A percentile compares a stretch with the other conserved stretches of the same genome.
Conservation (phyloP, 306 rosid species). For the Hippophae tibetana region DNA sequence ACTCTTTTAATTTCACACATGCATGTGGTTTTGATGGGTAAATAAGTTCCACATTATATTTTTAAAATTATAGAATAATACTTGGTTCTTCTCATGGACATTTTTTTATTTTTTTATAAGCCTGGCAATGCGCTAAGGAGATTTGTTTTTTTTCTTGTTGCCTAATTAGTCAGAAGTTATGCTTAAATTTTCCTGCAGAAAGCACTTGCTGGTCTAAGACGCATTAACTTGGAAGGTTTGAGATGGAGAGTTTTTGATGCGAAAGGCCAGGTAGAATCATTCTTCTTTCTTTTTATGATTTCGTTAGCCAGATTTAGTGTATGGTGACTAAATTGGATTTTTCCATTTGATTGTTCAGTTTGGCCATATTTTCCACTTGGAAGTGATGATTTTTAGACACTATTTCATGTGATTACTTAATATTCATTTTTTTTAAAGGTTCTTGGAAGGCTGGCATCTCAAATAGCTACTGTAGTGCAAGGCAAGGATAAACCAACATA, state of each 20-base stretch:
- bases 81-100: too few species aligned
- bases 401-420: not conserved
- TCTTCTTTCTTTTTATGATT: not conserved
- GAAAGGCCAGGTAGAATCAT: constrained; percentile 60
- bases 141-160: not conserved
- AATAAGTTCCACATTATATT: not conserved
- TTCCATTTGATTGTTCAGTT: not conserved
- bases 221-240: constrained; percentile 80
- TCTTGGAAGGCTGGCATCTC: constrained; percentile 94
- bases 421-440: constrained; percentile 26
- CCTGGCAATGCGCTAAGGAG: not conserved
- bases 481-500: constrained; percentile 96
- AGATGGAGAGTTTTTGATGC: constrained; percentile 93
- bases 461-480: constrained; percentile 81
- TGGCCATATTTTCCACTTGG: constrained; percentile 12
- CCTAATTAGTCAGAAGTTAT: not conserved
- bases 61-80: not conserved
- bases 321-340: not conserved
- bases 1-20: too few species aligned
- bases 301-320: not conserved
- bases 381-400: not conserved
- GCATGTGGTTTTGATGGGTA: not conserved
- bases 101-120: not conserved
- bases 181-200: constrained; percentile 30
- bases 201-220: constrained; percentile 83